A percentile compares a stretch with the other conserved stretches of the same genome.
Conservation (phyloP, 1,284 basidiomycete genomes). For the Puccinia novopanici region DNA sequence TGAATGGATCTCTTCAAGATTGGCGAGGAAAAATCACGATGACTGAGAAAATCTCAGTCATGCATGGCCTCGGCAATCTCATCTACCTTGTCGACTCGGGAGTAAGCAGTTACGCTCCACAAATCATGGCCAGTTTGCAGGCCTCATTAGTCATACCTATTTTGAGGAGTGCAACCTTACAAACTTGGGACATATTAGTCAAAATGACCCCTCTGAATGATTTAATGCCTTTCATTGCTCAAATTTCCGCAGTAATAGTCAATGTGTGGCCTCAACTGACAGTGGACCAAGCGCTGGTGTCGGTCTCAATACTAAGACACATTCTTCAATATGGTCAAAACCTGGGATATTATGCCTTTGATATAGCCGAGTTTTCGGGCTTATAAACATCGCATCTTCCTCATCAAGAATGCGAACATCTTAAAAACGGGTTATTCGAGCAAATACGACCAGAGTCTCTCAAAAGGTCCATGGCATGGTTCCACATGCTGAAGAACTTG, state of each 20-base stretch:
- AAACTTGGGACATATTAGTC: slow-evolving; percentile 80
- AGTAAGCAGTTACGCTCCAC: slow-evolving; percentile 49
- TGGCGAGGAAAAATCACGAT: slow-evolving; percentile 45
- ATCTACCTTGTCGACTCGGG: slow-evolving; percentile 41
- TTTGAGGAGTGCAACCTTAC: slow-evolving; percentile 75
- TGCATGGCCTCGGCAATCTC: slow-evolving; percentile 43
- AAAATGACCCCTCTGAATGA: slow-evolving; percentile 71
- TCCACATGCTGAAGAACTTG: slow-evolving; percentile 69
- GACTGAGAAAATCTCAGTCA: slow-evolving; percentile 34
- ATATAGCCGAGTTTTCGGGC: slow-evolving; percentile 71
- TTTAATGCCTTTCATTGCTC: slow-evolving; percentile 79
- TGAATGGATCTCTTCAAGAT: slow-evolving; percentile 48
- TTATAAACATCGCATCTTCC: neutral
- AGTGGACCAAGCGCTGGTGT: slow-evolving; percentile 64
- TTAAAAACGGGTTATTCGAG: slow-evolving; percentile 67
- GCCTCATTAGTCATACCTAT: slow-evolving; percentile 74
- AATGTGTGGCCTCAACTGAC: slow-evolving; percentile 74
- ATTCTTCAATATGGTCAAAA: slow-evolving; percentile 69
- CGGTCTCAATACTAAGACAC: slow-evolving; percentile 69
- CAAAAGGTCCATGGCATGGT: slow-evolving; percentile 65
- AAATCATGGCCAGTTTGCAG: slow-evolving; percentile 97
- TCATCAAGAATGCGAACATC: slow-evolving; percentile 61
- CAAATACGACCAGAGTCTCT: slow-evolving; percentile 64
- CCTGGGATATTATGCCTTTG: slow-evolving; percentile 68
- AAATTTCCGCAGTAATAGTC: slow-evolving; percentile 82